These are phyloP conservation scores for Penicillium sclerotiorum DNA, from an alignment of 2,329 filamentous ascomycete species.

Conservation along the genomic window DNA sequence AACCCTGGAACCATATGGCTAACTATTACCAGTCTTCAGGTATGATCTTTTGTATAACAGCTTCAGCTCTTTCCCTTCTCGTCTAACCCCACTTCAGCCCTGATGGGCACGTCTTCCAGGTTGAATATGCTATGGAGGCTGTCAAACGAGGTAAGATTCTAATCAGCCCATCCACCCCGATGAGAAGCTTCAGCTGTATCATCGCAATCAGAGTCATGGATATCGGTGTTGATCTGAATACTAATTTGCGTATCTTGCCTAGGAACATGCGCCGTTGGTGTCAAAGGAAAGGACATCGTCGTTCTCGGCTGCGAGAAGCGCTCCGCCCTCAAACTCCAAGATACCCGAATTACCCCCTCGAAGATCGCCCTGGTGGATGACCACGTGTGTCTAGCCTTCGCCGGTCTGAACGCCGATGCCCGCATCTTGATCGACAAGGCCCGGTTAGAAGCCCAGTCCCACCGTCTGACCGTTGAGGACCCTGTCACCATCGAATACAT, in stretches of 20 bases:
- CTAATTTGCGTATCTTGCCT: not conserved
- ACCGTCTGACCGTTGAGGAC: constrained; percentile 95
- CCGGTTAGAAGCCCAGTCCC: constrained; percentile 93
- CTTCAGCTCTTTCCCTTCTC: constrained; percentile 16
- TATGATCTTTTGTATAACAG: constrained; percentile 39
- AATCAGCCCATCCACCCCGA: constrained; percentile 12
- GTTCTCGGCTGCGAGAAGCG: constrained; percentile 98
- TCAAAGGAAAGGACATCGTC: constrained; percentile 92
- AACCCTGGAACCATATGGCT: constrained; percentile 33
- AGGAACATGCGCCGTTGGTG: constrained; percentile 97
- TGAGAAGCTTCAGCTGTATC: not conserved
- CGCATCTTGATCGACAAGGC: constrained; percentile 98
- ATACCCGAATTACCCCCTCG: constrained; percentile 97
- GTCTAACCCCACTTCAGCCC: constrained; percentile 69
- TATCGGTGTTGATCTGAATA: not conserved
- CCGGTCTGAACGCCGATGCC: constrained; percentile 95
- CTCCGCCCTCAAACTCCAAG: constrained; percentile 98
- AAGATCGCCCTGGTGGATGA: constrained; percentile 97
- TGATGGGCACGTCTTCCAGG: constrained; percentile 99
- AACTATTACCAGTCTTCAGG: constrained; percentile 76
- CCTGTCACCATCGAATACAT: constrained; percentile 99
- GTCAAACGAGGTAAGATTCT: constrained; percentile 84
- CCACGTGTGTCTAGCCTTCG: constrained; percentile 96
- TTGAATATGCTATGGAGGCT: constrained; percentile 98
- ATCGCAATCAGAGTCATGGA: not conserved